Percentiles rank a stretch among this genome's conserved stretches.
Conservation (phyloP, 768 basidiomycete genomes). For the Lactarius psammicola region DNA sequence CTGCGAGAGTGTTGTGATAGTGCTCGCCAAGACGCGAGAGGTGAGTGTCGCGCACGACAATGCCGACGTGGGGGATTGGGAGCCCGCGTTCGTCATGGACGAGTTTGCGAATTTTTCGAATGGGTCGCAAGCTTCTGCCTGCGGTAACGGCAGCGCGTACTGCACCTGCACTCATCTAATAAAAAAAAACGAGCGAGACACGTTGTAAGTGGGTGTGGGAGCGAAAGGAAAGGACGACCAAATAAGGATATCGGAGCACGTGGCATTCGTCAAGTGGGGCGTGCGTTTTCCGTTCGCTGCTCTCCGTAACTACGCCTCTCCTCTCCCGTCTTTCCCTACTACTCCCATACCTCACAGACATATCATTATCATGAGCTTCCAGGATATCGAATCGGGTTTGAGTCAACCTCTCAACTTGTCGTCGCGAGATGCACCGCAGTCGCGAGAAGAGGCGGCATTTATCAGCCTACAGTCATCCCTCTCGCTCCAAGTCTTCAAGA, state of each 20-base stretch:
- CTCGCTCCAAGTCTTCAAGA: constrained; percentile 96
- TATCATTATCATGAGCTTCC: constrained; percentile 44
- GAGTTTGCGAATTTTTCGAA: constrained; percentile 27
- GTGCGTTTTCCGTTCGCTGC: constrained; percentile 3
- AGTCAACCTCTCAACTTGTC: constrained; percentile 35
- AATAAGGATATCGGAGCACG: constrained; percentile 11
- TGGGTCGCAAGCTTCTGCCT: constrained; percentile 10
- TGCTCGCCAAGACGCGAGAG: constrained; percentile 76
- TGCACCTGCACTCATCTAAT: constrained; percentile 9
- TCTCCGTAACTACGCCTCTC: neutral
- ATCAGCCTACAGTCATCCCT: constrained; percentile 71
- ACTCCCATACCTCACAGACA: neutral
- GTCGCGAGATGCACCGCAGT: constrained; percentile 36
- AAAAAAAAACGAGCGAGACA: neutral
- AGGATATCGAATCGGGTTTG: constrained; percentile 49
- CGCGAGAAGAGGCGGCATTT: constrained; percentile 71
- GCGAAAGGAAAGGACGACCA: neutral
- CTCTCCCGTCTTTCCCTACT: neutral
- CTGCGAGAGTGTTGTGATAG: constrained; percentile 77
- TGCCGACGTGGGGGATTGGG: constrained; percentile 67
- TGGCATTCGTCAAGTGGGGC: neutral
- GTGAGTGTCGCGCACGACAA: constrained; percentile 67
- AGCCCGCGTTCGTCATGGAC: constrained; percentile 57
- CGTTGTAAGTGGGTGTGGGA: neutral
- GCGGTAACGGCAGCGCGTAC: constrained; percentile 8